Percentiles rank a stretch among this genome's conserved stretches.
phyloP scores from a whole-genome alignment of 352 stramenopile species.

The Globisporangium irregulare region DNA sequence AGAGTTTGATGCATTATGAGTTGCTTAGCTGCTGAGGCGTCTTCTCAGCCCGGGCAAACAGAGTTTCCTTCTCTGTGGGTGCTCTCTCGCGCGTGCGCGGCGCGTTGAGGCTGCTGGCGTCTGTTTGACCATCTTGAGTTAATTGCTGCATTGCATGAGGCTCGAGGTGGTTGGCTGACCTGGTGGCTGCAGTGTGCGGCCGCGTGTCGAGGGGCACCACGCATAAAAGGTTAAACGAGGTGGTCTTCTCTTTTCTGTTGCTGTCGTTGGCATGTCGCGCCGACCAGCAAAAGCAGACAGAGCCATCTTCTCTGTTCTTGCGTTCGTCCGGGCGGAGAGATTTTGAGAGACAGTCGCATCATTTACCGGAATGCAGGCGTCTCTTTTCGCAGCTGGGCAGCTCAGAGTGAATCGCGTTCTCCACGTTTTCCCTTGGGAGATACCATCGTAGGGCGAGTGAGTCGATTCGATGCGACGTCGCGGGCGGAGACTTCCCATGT shows the following conservation, averaged over 20 bases:
- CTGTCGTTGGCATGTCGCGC: neutral
- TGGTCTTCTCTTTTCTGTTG: slow-evolving; percentile 17
- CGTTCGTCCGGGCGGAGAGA: slow-evolving; percentile 21
- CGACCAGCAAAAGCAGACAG: slow-evolving; percentile 18
- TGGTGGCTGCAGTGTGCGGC: neutral
- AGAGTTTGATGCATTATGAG: slow-evolving; percentile 33
- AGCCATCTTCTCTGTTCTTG: slow-evolving; percentile 42
- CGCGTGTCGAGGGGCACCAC: slow-evolving; percentile 25
- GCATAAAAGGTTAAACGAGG: slow-evolving; percentile 36
- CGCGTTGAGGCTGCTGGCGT: neutral
- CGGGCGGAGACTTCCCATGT: neutral
- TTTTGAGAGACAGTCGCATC: neutral
- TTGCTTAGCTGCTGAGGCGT: slow-evolving; percentile 85
- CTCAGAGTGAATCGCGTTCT: neutral
- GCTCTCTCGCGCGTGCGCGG: slow-evolving; percentile 8
- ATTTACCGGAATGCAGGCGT: slow-evolving; percentile 5
- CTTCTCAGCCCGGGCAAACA: slow-evolving; percentile 87
- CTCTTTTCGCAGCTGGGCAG: slow-evolving; percentile 4
- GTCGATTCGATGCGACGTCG: slow-evolving; percentile 7
- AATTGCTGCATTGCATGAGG: neutral
- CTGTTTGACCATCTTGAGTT: neutral
- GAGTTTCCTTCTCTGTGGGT: slow-evolving; percentile 89
- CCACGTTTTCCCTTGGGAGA: neutral
- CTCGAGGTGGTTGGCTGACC: neutral
- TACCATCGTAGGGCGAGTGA: neutral